Evolutionary conservation across 2,329 filamentous ascomycete genomes (phyloP), one percentile per base, ranked within the genome.

Genomic region (Trichoderma sp.): DNA sequence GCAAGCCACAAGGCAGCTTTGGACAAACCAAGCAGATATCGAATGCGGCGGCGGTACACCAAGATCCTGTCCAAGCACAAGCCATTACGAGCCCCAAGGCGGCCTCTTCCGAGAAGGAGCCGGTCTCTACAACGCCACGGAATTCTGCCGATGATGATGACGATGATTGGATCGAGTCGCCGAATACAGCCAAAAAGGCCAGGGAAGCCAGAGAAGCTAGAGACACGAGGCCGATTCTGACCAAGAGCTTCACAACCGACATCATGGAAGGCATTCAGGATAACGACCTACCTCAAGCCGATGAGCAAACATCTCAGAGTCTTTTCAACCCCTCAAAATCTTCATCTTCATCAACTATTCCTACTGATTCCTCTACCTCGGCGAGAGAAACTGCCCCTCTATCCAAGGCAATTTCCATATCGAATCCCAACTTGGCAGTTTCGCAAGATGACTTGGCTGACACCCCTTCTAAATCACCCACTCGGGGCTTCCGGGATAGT

Each of bases 131-230:
- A 6, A 86, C 86, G 1, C 87, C 87, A 17, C 87, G 87, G 7
- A 85, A 87, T 15, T 90, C 90, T 72, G 86, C 87, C 0, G 74
- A 77, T 15, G 70, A 70, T 19, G 81, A 85, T 25, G 83, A 87
- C n/a, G 86, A 88, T 58, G 87, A 89, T 68, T 90, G 87, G 88
- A 89, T 89, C 71, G 82, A 84, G 9, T 83, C 86, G 7, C 84
- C 86, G 4, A 76, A 76, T 3, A 64, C 77, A 15, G 76, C 74
- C 3, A 69, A 68, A 6, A 71, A 70, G 4, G 59, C 64, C 71
- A 67, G 68, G 74, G 71, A 78, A 68, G 69, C 74, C 2, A 69
- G 67, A 7, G 71, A 70, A 2, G 59, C 64, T 71, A 67, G 68
- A 74, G 71, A 78, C 68, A 69, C 82, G 9, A 83, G 86, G 64